Evolutionary conservation across 2,329 filamentous ascomycete genomes (phyloP).

Genomic region (Furcasterigmium sp.): DNA sequence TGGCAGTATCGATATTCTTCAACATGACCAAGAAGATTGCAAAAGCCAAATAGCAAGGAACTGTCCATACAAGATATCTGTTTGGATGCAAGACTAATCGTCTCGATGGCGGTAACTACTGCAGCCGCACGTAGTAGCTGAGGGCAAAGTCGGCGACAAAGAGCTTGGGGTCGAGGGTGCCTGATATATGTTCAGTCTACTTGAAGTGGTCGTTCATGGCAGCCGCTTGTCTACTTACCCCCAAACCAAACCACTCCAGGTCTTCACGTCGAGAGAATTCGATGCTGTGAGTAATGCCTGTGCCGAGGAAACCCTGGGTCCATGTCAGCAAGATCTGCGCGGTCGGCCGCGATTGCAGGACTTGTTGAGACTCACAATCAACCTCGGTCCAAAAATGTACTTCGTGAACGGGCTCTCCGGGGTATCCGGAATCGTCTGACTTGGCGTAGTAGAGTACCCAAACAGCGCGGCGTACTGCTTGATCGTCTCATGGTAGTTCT

Average conservation of each 20-base stretch:
- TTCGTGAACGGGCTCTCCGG: conserved; percentile 33
- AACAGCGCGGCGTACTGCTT: conserved; percentile 51
- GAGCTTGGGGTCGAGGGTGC: too few species aligned
- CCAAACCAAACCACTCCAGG: conserved; percentile 11
- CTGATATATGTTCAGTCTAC: too few species aligned
- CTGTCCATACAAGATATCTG: too few species aligned
- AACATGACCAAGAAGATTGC: too few species aligned
- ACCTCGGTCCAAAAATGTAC: conserved; percentile 29
- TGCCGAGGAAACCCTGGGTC: conserved; percentile 8
- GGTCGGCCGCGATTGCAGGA: neutral
- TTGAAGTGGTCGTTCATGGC: too few species aligned
- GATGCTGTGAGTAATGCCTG: conserved; percentile 9
- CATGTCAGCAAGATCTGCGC: neutral
- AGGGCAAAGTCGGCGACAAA: too few species aligned
- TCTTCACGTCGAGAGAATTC: conserved; percentile 11
- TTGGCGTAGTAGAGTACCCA: conserved; percentile 27
- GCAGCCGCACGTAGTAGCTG: too few species aligned
- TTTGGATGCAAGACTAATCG: too few species aligned
- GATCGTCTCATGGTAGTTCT: conserved; percentile 52
- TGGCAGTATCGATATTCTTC: too few species aligned
- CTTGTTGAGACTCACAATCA: conserved; percentile 15
- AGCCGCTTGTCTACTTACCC: neutral
- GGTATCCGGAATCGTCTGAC: conserved; percentile 21
- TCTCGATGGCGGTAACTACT: too few species aligned
- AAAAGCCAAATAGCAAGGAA: too few species aligned